Evolutionary conservation across 2,329 filamentous ascomycete species (phyloP).

Genomic region (Myriosclerotinia scirpicola): DNA sequence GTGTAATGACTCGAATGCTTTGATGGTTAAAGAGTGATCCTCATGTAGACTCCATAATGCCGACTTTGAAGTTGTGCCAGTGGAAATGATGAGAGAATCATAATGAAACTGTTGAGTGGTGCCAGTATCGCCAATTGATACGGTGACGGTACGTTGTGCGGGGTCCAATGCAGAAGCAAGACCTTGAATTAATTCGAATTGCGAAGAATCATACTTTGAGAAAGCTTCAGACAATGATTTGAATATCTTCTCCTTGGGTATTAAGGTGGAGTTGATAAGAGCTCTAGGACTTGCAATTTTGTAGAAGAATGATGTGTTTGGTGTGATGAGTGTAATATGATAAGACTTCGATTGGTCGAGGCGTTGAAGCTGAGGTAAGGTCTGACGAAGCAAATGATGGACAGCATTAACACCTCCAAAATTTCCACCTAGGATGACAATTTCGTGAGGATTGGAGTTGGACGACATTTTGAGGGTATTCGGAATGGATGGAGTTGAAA

Average conservation of each 20-base stretch:
- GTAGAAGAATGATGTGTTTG: conserved; percentile 46
- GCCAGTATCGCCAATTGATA: conserved; percentile 29
- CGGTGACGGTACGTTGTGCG: conserved; percentile 39
- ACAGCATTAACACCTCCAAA: conserved; percentile 51
- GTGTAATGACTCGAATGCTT: conserved; percentile 45
- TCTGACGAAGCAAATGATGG: conserved; percentile 53
- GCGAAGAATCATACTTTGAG: conserved; percentile 42
- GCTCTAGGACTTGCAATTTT: conserved; percentile 50
- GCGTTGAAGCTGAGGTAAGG: conserved; percentile 45
- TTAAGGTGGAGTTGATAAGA: conserved; percentile 47
- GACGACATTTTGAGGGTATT: conserved; percentile 18
- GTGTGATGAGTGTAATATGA: conserved; percentile 47
- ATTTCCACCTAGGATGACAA: conserved; percentile 54
- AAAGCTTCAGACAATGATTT: conserved; percentile 44
- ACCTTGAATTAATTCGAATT: conserved; percentile 48
- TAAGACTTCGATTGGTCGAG: conserved; percentile 38
- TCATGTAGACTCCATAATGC: conserved; percentile 46
- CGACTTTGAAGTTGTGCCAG: conserved; percentile 48
- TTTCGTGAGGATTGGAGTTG: conserved; percentile 29
- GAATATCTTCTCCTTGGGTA: conserved; percentile 49
- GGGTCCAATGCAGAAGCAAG: conserved; percentile 44
- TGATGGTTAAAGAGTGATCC: conserved; percentile 41
- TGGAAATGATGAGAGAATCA: conserved; percentile 50
- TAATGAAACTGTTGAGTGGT: conserved; percentile 42
- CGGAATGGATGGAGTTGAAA: background rate